Evolutionary conservation across 225 moss, liverwort and hornwort genomes (phyloP).

Genomic region (Neckera pumila): DNA sequence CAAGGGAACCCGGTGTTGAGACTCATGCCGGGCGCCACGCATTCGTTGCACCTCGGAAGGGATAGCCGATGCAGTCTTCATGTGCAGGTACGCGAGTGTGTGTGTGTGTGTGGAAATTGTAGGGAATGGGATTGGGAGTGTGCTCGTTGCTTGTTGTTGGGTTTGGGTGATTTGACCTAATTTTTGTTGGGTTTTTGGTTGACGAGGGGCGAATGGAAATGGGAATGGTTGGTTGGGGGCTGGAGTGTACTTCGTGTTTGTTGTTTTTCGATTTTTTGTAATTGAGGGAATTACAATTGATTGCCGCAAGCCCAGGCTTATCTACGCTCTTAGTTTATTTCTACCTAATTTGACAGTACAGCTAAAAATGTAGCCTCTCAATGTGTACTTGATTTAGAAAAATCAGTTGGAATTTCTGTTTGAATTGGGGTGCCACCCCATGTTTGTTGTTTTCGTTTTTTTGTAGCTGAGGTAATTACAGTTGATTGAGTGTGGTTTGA

Average conservation of each 20-base stretch:
- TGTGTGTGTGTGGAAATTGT: not conserved
- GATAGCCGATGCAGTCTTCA: slow-evolving; percentile 92
- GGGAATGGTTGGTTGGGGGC: no score
- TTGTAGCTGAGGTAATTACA: not conserved
- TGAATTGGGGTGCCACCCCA: not conserved
- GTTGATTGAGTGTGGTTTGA: not conserved
- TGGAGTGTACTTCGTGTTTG: not conserved
- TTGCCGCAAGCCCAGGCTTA: not conserved
- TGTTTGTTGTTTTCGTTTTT: not conserved
- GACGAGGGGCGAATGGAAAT: no score
- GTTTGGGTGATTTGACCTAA: not conserved
- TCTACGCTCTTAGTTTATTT: not conserved
- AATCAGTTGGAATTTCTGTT: not conserved
- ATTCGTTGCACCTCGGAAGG: slow-evolving; percentile 41
- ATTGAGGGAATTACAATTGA: not conserved
- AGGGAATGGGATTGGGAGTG: not conserved
- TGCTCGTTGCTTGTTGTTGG: no score
- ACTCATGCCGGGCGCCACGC: slow-evolving; percentile 46
- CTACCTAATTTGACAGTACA: not conserved
- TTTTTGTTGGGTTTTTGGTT: no score
- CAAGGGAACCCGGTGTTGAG: slow-evolving; percentile 76
- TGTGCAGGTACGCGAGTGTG: slow-evolving; percentile 80
- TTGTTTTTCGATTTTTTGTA: not conserved
- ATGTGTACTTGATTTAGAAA: not conserved
- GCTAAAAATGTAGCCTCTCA: not conserved